Conservation (phyloP, 192 early-diverging fungal species). For the Gonapodya sp. region DNA sequence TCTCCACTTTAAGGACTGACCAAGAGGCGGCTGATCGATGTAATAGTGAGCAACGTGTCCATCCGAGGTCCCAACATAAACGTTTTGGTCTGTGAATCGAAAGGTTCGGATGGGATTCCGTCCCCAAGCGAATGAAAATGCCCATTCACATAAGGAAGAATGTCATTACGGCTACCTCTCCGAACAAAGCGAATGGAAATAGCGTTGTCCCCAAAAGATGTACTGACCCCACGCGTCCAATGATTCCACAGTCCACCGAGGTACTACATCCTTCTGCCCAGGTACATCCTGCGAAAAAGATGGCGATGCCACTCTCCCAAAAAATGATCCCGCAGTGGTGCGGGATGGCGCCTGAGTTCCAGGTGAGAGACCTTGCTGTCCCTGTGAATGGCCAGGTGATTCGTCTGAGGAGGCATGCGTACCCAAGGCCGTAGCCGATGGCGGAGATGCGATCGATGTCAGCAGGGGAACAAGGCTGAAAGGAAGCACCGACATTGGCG, state of each 20-base stretch:
- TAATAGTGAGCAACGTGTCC: conserved; percentile 58
- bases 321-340: not conserved
- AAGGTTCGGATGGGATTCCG: no score
- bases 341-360: not conserved
- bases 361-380: not conserved
- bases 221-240: not conserved
- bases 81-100: conserved; percentile 43
- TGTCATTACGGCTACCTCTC: no score
- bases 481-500: no score
- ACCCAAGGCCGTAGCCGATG: not conserved
- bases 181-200: no score
- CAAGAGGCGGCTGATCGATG: conserved; percentile 31
- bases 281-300: not conserved
- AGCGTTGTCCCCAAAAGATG: no score
- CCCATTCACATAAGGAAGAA: no score
- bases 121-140: no score
- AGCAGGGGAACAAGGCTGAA: not conserved
- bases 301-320: not conserved
- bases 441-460: not conserved
- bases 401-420: not conserved
- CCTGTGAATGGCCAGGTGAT: not conserved
- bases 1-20: conserved; percentile 4
- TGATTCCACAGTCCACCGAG: not conserved
- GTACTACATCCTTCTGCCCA: not conserved
- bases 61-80: conserved; percentile 69